Conservation (phyloP, 495 filamentous ascomycete species). For the Ramalina peruviana region DNA sequence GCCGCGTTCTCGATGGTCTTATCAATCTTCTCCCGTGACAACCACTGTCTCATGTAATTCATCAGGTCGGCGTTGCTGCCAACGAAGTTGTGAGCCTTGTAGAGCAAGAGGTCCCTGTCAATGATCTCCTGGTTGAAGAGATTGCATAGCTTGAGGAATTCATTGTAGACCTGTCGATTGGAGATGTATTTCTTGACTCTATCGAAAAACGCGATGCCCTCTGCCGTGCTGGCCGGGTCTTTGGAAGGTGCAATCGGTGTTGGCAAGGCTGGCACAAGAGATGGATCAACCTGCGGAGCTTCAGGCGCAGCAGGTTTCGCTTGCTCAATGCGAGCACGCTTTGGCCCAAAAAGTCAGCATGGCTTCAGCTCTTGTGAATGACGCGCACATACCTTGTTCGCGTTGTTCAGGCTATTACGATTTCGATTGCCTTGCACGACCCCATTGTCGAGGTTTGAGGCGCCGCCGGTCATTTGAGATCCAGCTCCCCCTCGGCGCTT, state of each 20-base stretch:
- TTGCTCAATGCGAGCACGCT: slow-evolving; percentile 51
- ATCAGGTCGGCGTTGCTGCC: slow-evolving; percentile 77
- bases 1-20: slow-evolving; percentile 68
- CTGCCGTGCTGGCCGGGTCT: slow-evolving; percentile 46
- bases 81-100: slow-evolving; percentile 74
- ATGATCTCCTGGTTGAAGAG: slow-evolving; percentile 85
- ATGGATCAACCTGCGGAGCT: slow-evolving; percentile 64
- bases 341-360: slow-evolving; percentile 10
- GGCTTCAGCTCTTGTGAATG: neutral
- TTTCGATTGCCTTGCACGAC: slow-evolving; percentile 11
- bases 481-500: slow-evolving; percentile 45
- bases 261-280: slow-evolving; percentile 71
- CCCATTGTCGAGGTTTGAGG: slow-evolving; percentile 7
- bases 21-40: slow-evolving; percentile 54
- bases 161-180: slow-evolving; percentile 80
- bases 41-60: slow-evolving; percentile 68
- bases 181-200: slow-evolving; percentile 90
- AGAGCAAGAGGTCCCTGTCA: slow-evolving; percentile 61
- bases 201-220: slow-evolving; percentile 89
- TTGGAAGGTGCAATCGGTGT: slow-evolving; percentile 65
- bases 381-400: slow-evolving; percentile 33
- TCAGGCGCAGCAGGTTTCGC: slow-evolving; percentile 50
- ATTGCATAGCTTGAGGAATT: slow-evolving; percentile 92
- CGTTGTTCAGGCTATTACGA: slow-evolving; percentile 25
- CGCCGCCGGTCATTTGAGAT: slow-evolving; percentile 17